Base-by-base conservation (phyloP, 306 rosid species). In the Cyclanthera cordifolia region DNA sequence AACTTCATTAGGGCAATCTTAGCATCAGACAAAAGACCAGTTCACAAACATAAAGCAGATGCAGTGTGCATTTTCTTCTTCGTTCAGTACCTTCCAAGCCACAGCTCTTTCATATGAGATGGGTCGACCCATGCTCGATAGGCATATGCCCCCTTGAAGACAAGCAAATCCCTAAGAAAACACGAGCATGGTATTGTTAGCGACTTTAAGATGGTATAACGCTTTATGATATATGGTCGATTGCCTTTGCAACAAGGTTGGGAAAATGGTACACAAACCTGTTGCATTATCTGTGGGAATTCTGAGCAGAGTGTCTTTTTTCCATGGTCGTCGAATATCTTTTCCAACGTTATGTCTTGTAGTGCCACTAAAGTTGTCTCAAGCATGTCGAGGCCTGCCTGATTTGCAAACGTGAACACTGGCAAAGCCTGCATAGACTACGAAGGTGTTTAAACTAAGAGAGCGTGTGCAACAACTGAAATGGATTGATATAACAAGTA, bases 51-150 rank as follows among this genome's bases (percentile, higher is more conserved):
- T 86, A 72, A 94, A 94, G 84, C 97, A 84, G 68, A 94, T 85
- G 77, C 99, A 94, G 83, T 94, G 95, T 30, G 97, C 99, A 54
- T 81, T 90, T 79, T 94, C 97, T 51, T 94, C 99, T 72, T 90
- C 99, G 74, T 94, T 94, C 85, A 90, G 76, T 79, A 94, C 99
- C 85, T 94, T 94, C 99, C 99, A 90, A 75, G 99, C 99, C 73
- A 94, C 95, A 16, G 87, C 96, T 69, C 96, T 85, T 73, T 94
- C 99, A 3, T 88, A 86, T 0, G 99, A 94, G 64, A 94, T 86
- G 1, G 99, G 99, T 50, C 99, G 84, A 67, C 97, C 99, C 99
- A 94, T 94, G 95, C 99, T 94, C 21, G 99, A 94, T 46, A 90
- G 84, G 79, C 99, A 94, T 41, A 94, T 90, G 27, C 99, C 99